Percentiles rank a stretch among this genome's conserved stretches.
phyloP scores from a whole-genome alignment of 306 rosid genomes.

The Dryas octopetala region DNA sequence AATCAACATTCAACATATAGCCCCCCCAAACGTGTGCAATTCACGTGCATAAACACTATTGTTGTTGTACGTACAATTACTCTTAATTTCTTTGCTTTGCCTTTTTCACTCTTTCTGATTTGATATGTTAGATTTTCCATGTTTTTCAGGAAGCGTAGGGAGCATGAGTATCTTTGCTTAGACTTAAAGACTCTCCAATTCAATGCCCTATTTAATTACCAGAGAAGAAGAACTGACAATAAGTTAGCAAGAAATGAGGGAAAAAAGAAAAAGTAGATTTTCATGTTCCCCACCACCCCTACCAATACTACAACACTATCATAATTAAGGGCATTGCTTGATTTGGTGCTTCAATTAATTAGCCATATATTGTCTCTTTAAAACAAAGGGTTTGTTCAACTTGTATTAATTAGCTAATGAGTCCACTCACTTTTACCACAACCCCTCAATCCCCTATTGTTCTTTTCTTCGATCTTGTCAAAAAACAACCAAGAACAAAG shows the following conservation, averaged over 20 bases:
- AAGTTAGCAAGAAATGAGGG: not conserved
- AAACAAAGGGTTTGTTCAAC: too few relatives aligned
- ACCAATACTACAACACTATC: conserved; percentile 22
- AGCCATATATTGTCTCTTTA: too few relatives aligned
- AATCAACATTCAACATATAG: conserved; percentile 22
- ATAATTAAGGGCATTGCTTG: not conserved
- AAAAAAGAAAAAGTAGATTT: conserved; percentile 22
- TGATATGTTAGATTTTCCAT: too few relatives aligned
- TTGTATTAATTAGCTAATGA: too few relatives aligned
- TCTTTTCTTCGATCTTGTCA: too few relatives aligned
- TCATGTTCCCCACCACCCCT: conserved; percentile 67
- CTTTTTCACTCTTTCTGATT: too few relatives aligned
- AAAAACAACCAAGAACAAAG: too few relatives aligned
- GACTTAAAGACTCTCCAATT: conserved; percentile 40
- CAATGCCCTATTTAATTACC: not conserved
- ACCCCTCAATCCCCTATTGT: too few relatives aligned
- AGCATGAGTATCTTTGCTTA: conserved; percentile 39
- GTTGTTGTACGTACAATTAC: too few relatives aligned
- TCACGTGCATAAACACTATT: too few relatives aligned
- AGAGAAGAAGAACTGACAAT: conserved; percentile 11
- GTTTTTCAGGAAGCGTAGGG: not conserved
- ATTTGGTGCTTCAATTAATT: conserved; percentile 38
- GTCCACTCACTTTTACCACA: too few relatives aligned
- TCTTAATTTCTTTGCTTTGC: too few relatives aligned
- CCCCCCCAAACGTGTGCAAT: conserved; percentile 44